Evolutionary conservation across 2,329 filamentous ascomycete species (phyloP).

Genomic region (Zymoseptoria crescenta): DNA sequence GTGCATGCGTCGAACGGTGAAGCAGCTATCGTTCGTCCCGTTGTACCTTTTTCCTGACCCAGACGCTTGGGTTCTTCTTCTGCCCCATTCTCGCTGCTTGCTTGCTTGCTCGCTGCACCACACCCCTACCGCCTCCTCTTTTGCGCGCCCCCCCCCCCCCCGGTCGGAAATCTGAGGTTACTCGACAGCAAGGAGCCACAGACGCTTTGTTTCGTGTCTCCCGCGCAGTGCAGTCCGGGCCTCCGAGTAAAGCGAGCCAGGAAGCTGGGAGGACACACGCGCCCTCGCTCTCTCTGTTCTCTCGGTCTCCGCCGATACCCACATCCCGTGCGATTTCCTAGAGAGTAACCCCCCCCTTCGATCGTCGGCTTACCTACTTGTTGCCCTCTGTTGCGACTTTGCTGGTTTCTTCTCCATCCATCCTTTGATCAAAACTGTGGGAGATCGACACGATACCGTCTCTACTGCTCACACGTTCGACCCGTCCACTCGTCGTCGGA

Average conservation of each 20-base stretch:
- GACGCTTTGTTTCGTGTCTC: conserved; percentile 1
- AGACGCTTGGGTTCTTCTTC: not conserved
- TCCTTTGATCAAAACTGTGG: not conserved
- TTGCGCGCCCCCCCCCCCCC: not conserved
- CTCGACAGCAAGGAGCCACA: conserved; percentile 1
- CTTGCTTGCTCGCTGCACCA: not conserved
- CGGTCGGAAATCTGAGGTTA: not conserved
- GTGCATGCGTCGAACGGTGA: not conserved
- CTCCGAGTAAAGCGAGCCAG: conserved; percentile 23
- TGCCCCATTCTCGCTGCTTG: not conserved
- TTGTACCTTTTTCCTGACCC: not conserved
- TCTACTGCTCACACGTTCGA: conserved; percentile 1
- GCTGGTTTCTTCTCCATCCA: not conserved
- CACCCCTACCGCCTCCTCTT: not conserved
- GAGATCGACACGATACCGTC: conserved; percentile 6
- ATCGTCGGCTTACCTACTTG: not conserved
- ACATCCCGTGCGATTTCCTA: not conserved
- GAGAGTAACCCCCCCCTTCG: not conserved
- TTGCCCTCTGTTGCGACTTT: not conserved
- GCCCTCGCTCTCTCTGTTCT: not conserved
- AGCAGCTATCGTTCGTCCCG: not conserved
- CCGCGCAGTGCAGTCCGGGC: conserved; percentile 16
- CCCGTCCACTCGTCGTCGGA: conserved; percentile 7
- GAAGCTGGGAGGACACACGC: conserved; percentile 4
- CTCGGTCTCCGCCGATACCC: not conserved